Base-by-base conservation (phyloP, 306 rosid species). In the Adenanthera pavonina region DNA sequence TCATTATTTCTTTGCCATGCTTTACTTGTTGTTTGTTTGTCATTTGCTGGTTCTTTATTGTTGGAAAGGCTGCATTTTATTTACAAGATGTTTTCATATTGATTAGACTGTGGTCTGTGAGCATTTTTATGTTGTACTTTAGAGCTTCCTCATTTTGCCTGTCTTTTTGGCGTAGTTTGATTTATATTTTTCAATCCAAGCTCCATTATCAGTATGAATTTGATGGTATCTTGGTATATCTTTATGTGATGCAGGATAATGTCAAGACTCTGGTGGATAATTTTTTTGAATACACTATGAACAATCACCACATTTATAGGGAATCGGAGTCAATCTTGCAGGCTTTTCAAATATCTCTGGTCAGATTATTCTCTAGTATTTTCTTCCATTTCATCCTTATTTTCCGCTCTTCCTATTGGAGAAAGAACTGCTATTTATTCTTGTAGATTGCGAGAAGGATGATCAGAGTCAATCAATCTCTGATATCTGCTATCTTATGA, bases 271-370 rank as follows among this genome's bases (percentile, higher is more conserved):
- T 60, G 67, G 67, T 30, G 15, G 3, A 60, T 30, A 30, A 60
- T 11, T 30, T 60, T 30, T 38, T 60, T 60, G 38, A 60, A 33
- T 60, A 11, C 40, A 60, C 25, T 30, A 33, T 30, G 17, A 60
- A 30, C 36, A 19, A 25, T 57, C 65, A 57, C 35, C 16, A 20
- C 36, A 57, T 57, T 20, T 20, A 35, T 10, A 57, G 35, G 65
- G 15, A 57, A 19, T 57, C 65, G 0, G 35, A 57, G 34, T 57
- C 65, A 20, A 57, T 57, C 65, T 57, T 57, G 35, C 65, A 20
- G 65, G 65, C 65, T 20, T 57, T 57, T 57, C 65, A 57, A 20
- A 20, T 57, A 57, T 57, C 65, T 57, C 65, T 25, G 65, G 65
- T 57, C 35, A 57, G 35, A 57, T 57, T 57, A 57, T 57, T 57